A percentile compares a stretch with the other conserved stretches of the same genome.
phyloP scores from a whole-genome alignment of 331 rosid species.

The Cydonia oblonga region DNA sequence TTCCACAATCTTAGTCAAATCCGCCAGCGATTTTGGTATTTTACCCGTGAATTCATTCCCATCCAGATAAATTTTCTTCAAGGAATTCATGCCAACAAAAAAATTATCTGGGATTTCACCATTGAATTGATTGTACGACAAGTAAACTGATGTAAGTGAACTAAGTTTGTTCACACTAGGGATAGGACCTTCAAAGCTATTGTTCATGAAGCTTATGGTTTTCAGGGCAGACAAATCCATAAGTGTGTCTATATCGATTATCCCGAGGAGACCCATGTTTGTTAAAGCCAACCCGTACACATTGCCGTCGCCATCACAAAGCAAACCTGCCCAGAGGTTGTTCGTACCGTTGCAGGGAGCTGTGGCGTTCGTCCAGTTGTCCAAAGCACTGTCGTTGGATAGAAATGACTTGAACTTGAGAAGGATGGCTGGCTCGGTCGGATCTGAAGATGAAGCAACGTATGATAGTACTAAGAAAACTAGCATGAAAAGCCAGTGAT shows the following conservation, averaged over 20 bases:
- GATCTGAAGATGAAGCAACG: constrained; percentile 9
- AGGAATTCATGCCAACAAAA: constrained; percentile 41
- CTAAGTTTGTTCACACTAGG: constrained; percentile 38
- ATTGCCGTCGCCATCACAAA: constrained; percentile 11
- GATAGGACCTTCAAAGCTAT: constrained; percentile 43
- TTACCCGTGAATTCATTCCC: constrained; percentile 42
- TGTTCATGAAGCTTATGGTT: constrained; percentile 40
- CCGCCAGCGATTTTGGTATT: constrained; percentile 48
- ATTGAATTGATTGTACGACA: constrained; percentile 45
- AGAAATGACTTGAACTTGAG: constrained; percentile 36
- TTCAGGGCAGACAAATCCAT: constrained; percentile 19
- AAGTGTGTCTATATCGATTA: constrained; percentile 36
- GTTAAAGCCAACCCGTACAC: constrained; percentile 36
- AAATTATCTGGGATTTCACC: constrained; percentile 39
- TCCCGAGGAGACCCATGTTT: constrained; percentile 44
- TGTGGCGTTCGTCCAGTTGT: constrained; percentile 20
- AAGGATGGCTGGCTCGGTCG: constrained; percentile 15
- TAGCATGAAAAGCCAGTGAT: constrained; percentile 1
- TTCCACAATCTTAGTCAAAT: constrained; percentile 38
- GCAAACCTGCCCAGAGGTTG: constrained; percentile 42
- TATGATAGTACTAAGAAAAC: neutral
- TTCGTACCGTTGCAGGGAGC: constrained; percentile 6
- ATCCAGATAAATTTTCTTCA: constrained; percentile 42
- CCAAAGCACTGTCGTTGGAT: constrained; percentile 25
- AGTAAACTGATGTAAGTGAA: constrained; percentile 29